phyloP scores from a whole-genome alignment of 2,329 filamentous ascomycete genomes.

The Neopestalotiopsis clavispora region DNA sequence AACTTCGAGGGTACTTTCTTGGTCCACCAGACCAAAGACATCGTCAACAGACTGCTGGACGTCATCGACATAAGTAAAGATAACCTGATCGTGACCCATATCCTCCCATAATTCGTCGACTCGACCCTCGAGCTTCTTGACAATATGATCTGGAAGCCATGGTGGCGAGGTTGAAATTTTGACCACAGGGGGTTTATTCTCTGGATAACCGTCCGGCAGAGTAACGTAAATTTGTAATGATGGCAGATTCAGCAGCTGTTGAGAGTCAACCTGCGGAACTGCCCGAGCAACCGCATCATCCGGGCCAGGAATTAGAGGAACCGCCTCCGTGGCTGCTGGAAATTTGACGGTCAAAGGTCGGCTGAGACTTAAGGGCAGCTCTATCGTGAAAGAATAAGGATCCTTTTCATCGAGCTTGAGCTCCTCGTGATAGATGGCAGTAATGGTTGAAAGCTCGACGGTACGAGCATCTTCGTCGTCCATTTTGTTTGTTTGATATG shows the following conservation, averaged over 20 bases:
- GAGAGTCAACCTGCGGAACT: conserved; percentile 41
- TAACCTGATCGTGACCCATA: conserved; percentile 60
- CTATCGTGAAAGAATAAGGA: conserved; percentile 57
- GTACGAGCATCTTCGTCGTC: conserved; percentile 55
- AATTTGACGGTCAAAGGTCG: conserved; percentile 63
- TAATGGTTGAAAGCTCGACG: conserved; percentile 64
- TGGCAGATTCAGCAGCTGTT: conserved; percentile 62
- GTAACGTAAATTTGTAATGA: conserved; percentile 57
- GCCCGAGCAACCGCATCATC: conserved; percentile 19
- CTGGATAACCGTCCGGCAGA: conserved; percentile 64
- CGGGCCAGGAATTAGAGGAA: conserved; percentile 25
- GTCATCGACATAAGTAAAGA: conserved; percentile 69
- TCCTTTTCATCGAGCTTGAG: conserved; percentile 51
- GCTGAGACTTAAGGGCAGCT: conserved; percentile 61
- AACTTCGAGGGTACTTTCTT: conserved; percentile 55
- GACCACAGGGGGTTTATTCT: conserved; percentile 54
- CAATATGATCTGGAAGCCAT: conserved; percentile 58
- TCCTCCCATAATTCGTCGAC: conserved; percentile 65
- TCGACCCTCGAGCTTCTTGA: conserved; percentile 56
- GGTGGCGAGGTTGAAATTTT: conserved; percentile 57
- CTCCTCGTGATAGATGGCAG: conserved; percentile 69
- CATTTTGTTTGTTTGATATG: conserved; percentile 37
- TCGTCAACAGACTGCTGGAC: conserved; percentile 63
- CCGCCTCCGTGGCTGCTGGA: conserved; percentile 49
- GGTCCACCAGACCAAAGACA: conserved; percentile 62